Conservation (phyloP, 176 grass and related monocot species). For the Triticum aestivum region IWGSC_CS_RefSeq_v2.1 NC_057797.1:210912814-210913313, state of each 20-base stretch:
- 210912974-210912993: conserved; percentile 34
- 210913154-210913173: conserved; percentile 6
- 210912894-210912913: neutral
- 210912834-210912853: neutral
- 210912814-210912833: neutral
- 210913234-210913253: neutral
- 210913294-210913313: too few species aligned
- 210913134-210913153: neutral
- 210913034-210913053: neutral
- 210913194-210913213: neutral
- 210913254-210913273: too few species aligned
- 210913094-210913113: neutral
- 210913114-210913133: neutral
- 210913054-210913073: conserved; percentile 4
- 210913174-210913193: neutral
- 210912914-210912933: neutral
- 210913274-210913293: too few species aligned
- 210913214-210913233: neutral
- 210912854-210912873: neutral
- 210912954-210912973: conserved; percentile 92
- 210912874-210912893: too few species aligned
- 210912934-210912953: conserved; percentile 51
- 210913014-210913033: conserved; percentile 80
- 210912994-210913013: conserved; percentile 21
- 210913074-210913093: conserved; percentile 15